Base-by-base conservation (phyloP, 179 eudicot genomes). In the Spergularia azorica region DNA sequence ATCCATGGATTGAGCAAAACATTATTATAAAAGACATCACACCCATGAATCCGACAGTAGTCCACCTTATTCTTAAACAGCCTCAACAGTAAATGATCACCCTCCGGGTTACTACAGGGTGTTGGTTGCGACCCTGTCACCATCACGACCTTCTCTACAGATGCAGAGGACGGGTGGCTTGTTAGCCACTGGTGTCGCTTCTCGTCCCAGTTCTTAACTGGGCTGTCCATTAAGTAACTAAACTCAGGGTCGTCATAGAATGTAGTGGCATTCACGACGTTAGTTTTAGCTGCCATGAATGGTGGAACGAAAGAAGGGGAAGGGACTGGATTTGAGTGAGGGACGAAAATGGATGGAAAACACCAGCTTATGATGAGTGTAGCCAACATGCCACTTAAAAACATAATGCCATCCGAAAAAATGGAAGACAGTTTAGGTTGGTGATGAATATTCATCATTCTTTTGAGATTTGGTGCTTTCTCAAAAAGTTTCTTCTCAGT, bases 61-160 rank as follows among this genome's bases (percentile, higher is more conserved):
- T 84, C 87, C 50, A 81, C 82, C 65, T 84, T 84, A 66, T 84
- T 84, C 73, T 84, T 84, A 41, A 84, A 84, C 18, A 84, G 73
- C 59, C 82, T 63, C 63, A 84, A 68, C 15, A 81, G 69, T 18
- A 84, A 13, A 18, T 84, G 79, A 68, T 81, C 87, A 9, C 87
- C 87, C 3, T 32, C 67, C 2, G 72, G 82, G 63, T 64, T 76
- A 3, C 32, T 71, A 32, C 87, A 84, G 54, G 84, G 75, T 63
- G 50, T 74, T 52, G 87, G 82, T 54, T 84, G 87, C 0, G 87
- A 84, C 18, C 87, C 87, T 13, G 84, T 84, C 15, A 84, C 84
- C 73, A 84, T 71, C 36, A 84, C 6, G 11, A 84, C 81, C 75
- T 82, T 80, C 36, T 79, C 77, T 4, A 3, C 73, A 51, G 77